A percentile compares a stretch with the other conserved stretches of the same genome.
These are phyloP conservation scores for Cyberlindnera nakhonratchasimensis DNA, from an alignment of 805 yeast species.

Conservation along the genomic window DNA sequence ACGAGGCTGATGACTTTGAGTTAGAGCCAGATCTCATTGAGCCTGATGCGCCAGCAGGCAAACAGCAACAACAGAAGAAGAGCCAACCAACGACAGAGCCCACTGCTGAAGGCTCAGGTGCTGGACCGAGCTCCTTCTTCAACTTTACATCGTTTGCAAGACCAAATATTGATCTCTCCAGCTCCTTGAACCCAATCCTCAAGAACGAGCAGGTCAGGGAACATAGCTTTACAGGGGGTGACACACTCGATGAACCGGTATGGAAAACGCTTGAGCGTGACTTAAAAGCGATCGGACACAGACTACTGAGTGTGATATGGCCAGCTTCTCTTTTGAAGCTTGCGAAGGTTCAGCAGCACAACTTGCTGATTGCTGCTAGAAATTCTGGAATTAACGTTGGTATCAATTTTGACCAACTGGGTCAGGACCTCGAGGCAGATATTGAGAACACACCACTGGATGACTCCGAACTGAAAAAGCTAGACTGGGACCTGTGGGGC, in stretches of 20 bases:
- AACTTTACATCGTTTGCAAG: constrained; percentile 27
- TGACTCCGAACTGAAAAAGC: constrained; percentile 24
- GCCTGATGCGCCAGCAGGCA: constrained; percentile 22
- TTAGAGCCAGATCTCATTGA: constrained; percentile 28
- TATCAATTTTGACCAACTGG: constrained; percentile 28
- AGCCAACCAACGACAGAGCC: constrained; percentile 4
- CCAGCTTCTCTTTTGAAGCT: constrained; percentile 32
- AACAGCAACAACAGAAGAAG: constrained; percentile 6
- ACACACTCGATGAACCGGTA: constrained; percentile 71
- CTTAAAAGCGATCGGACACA: constrained; percentile 39
- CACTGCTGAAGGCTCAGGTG: not conserved
- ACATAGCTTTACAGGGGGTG: constrained; percentile 51
- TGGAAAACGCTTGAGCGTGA: constrained; percentile 49
- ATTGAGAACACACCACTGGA: constrained; percentile 25
- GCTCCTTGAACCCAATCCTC: constrained; percentile 31
- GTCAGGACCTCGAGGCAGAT: constrained; percentile 29
- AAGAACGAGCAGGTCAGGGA: constrained; percentile 29
- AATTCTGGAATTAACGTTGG: constrained; percentile 31
- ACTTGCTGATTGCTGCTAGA: constrained; percentile 28
- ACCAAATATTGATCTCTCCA: constrained; percentile 32
- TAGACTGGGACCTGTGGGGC: constrained; percentile 71
- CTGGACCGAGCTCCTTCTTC: constrained; percentile 22
- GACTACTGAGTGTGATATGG: constrained; percentile 43
- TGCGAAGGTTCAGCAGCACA: constrained; percentile 31
- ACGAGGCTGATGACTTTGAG: constrained; percentile 29